Base-by-base conservation (phyloP, 192 early-diverging fungal genomes). In the Coemansia sp. region DNA sequence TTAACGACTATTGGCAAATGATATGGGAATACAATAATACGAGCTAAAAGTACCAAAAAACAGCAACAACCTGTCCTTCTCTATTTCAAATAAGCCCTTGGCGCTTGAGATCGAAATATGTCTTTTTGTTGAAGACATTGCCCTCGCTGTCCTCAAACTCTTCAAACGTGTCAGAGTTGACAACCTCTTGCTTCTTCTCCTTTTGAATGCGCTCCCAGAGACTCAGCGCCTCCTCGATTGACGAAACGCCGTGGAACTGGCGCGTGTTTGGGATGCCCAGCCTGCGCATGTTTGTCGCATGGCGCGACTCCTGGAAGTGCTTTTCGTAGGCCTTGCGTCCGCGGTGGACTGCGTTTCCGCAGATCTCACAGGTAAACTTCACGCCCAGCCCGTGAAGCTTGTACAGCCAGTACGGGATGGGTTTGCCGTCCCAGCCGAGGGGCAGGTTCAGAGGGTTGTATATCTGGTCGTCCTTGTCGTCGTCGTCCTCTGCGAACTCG, bases 371-470 rank as follows among this genome's bases (percentile, higher is more conserved):
- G 1, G 90, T 85, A 70, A 97, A 97, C 68, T 96, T 92, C 38
- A 95, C 91, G 12, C 94, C 94, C 60, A 99, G 80, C 6, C 97
- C 97, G 71, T 98, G 97, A 55, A 99, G 84, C 80, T 97, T 98
- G 87, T 94, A 99, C 38, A 99, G 84, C 97, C 97, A 99, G 75
- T 93, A 99, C 17, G 96, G 96, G 80, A 99, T 99, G 17, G 95
- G 97, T 75, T 99, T 99, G 42, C 95, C 97, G 74, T 99, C 97
- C 94, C 94, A 98, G 12, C 95, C 97, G 59, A 99, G 72, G 2
- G 95, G 95, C 53, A 99, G 74, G 63, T 98, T 99, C 14, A 98
- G 86, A 17, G 97, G 97, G 65, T 99, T 99, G 74, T 99, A 99
- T 50, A 95, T 90, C 71, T 95, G 92, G 59, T 94, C 94, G 40